These are phyloP conservation scores for Anacardium occidentale DNA, from an alignment of 345 rosid genomes.

Conservation along the genomic window DNA sequence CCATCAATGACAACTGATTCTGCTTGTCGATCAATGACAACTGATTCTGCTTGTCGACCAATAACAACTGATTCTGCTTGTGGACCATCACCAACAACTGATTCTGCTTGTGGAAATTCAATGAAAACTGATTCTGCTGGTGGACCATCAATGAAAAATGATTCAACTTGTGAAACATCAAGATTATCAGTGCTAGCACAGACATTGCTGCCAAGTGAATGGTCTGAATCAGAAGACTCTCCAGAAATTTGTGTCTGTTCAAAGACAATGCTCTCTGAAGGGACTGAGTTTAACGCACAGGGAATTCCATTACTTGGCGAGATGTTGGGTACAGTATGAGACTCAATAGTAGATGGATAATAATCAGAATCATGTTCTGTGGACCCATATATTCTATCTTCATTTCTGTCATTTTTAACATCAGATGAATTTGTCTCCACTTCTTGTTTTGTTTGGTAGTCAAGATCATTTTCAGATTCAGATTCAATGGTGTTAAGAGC, in stretches of 20 bases:
- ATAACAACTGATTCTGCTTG: slow-evolving; percentile 22
- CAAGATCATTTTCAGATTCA: slow-evolving; percentile 63
- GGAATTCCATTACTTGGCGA: slow-evolving; percentile 27
- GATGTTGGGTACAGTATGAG: slow-evolving; percentile 23
- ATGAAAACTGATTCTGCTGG: too few species aligned
- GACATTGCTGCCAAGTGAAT: slow-evolving; percentile 20
- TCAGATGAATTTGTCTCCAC: slow-evolving; percentile 29
- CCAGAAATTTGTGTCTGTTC: slow-evolving; percentile 33
- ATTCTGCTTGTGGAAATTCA: slow-evolving; percentile 23
- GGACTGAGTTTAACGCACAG: slow-evolving; percentile 23
- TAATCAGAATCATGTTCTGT: slow-evolving; percentile 17
- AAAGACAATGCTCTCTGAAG: slow-evolving; percentile 30
- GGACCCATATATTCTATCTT: slow-evolving; percentile 23
- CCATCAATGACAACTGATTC: not conserved
- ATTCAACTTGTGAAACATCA: slow-evolving; percentile 26
- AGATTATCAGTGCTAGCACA: slow-evolving; percentile 22
- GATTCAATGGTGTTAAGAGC: slow-evolving; percentile 82
- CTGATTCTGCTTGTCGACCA: too few species aligned
- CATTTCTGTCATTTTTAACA: slow-evolving; percentile 22
- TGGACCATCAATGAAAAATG: slow-evolving; percentile 23
- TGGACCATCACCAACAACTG: slow-evolving; percentile 20
- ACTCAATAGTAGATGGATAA: slow-evolving; percentile 30
- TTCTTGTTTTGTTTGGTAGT: slow-evolving; percentile 50
- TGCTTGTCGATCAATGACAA: too few species aligned
- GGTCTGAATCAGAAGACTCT: slow-evolving; percentile 37